Conservation (phyloP, 164 flowering plant genomes). For the Taxillus chinensis region DNA sequence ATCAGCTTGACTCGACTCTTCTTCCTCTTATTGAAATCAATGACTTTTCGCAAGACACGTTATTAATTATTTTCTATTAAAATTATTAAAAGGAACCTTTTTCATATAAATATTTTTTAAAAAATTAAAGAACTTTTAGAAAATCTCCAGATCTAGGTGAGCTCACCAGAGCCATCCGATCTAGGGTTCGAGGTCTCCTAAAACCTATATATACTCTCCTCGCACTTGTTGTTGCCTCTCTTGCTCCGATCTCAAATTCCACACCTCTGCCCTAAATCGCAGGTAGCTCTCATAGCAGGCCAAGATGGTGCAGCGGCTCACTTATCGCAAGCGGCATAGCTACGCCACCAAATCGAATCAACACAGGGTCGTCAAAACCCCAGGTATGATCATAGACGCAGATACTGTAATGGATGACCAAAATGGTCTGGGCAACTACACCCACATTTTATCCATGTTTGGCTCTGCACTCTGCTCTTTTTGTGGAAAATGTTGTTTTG, state of each 20-base stretch:
- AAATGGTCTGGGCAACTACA: background rate
- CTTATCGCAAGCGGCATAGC: slow-evolving; percentile 19
- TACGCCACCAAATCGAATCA: slow-evolving; percentile 20
- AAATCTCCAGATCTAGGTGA: no score
- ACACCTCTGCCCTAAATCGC: background rate
- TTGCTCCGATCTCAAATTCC: background rate
- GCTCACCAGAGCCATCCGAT: slow-evolving; percentile 2
- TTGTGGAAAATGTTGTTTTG: background rate
- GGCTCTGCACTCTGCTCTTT: background rate
- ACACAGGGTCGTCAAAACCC: slow-evolving; percentile 17
- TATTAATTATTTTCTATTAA: no score
- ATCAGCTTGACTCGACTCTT: no score
- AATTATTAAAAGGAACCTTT: no score
- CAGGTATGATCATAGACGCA: slow-evolving; percentile 4
- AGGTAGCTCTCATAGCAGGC: background rate
- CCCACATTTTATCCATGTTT: background rate
- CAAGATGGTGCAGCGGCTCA: slow-evolving; percentile 19
- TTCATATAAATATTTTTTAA: no score
- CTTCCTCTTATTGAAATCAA: no score
- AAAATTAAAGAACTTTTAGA: no score
- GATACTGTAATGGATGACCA: background rate
- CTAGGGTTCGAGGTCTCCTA: background rate
- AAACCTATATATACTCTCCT: background rate
- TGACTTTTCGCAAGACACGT: no score
- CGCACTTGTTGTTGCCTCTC: background rate